Conservation (phyloP, 2,329 filamentous ascomycete species). For the Colletotrichum camelliae region DNA sequence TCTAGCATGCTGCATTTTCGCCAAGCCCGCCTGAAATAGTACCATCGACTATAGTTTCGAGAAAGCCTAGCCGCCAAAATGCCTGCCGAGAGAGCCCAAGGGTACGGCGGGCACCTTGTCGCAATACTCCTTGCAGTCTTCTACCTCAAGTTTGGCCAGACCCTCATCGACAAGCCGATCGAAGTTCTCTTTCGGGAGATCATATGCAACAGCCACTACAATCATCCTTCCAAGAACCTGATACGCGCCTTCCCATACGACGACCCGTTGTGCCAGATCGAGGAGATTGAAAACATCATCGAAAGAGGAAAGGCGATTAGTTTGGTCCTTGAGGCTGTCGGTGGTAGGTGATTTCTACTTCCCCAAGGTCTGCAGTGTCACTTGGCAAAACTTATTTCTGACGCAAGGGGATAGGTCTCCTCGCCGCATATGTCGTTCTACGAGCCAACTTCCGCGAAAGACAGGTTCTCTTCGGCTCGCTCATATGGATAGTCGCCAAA, state of each 20-base stretch:
- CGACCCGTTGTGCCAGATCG: not conserved
- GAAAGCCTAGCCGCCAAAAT: not conserved
- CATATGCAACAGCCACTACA: fast-evolving
- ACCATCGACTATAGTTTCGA: not conserved
- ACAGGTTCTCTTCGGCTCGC: not conserved
- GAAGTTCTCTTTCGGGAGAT: not conserved
- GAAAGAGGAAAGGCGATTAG: not conserved
- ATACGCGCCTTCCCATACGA: not conserved
- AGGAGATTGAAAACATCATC: not conserved
- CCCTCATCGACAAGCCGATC: not conserved
- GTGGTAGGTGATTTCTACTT: not conserved
- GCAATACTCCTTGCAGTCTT: not conserved
- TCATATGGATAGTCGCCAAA: not conserved
- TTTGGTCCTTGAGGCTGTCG: not conserved
- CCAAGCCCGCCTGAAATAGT: not conserved
- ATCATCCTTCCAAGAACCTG: fast-evolving
- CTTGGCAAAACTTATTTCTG: not conserved
- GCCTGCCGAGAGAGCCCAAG: not conserved
- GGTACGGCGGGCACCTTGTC: not conserved
- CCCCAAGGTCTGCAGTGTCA: not conserved
- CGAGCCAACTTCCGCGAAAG: not conserved
- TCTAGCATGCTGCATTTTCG: too few species aligned
- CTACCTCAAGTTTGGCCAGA: not conserved
- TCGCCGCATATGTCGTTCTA: not conserved
- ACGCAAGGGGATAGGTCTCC: not conserved